These are phyloP conservation scores for Linum usitatissimum DNA, from an alignment of 345 rosid species.

Conservation along the genomic window DNA sequence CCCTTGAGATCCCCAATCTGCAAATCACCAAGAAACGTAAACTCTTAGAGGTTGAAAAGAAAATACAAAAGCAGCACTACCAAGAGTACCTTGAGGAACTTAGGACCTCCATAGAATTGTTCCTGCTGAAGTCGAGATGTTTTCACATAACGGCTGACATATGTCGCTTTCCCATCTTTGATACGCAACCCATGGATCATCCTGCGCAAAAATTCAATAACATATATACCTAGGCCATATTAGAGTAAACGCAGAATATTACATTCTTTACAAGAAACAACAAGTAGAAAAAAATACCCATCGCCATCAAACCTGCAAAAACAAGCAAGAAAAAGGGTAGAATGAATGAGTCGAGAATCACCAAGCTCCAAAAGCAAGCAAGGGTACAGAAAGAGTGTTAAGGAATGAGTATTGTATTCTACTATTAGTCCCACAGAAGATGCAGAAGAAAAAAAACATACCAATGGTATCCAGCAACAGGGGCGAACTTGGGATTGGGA, in stretches of 20 bases:
- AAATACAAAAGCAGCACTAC: not conserved
- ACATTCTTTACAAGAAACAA: too few species aligned
- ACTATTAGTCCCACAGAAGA: not conserved
- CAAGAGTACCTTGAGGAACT: constrained; percentile 66
- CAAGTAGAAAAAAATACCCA: constrained; percentile 44
- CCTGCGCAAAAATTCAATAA: constrained; percentile 28
- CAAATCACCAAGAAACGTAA: constrained; percentile 4
- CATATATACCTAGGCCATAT: not conserved
- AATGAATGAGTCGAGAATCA: too few species aligned
- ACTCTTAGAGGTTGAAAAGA: not conserved
- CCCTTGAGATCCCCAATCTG: constrained; percentile 93
- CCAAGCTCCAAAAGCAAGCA: too few species aligned
- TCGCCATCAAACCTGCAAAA: constrained; percentile 96
- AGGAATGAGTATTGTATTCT: not conserved
- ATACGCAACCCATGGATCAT: constrained; percentile 93
- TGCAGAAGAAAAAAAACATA: constrained; percentile 11
- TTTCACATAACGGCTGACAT: constrained; percentile 67
- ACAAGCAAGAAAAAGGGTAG: constrained; percentile 7
- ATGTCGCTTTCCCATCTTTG: constrained; percentile 81
- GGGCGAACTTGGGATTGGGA: constrained; percentile 77
- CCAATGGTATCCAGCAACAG: constrained; percentile 98
- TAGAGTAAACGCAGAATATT: not conserved
- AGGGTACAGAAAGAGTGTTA: not conserved
- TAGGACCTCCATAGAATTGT: constrained; percentile 69
- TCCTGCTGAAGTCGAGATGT: constrained; percentile 82